Base-by-base conservation (phyloP, 2,329 filamentous ascomycete species). In the Ceratocystis colombiana region DNA sequence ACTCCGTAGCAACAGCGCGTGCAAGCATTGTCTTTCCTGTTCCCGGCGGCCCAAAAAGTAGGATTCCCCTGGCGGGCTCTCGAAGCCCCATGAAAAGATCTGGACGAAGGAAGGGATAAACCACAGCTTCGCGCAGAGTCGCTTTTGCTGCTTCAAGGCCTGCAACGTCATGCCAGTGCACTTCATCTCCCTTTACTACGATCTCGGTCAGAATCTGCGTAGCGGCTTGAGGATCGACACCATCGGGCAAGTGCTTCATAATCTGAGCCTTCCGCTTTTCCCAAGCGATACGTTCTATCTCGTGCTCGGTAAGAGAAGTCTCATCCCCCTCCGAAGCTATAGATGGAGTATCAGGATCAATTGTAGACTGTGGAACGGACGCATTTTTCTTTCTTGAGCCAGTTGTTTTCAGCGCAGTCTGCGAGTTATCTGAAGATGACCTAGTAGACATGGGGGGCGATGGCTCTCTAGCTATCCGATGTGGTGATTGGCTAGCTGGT, bases 11-110 rank as follows among this genome's bases (percentile, higher is more conserved):
- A 0, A 97, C 93, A 7, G 90, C 91, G 69, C 94, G 84, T 8
- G 94, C 94, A 46, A 99, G 79, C 94, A 99, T 99, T 0, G 94
- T 99, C 76, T 99, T 99, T 64, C 94, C 94, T 0, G 94, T 99
- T n/a, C 94, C 94, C 0, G 94, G 94, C 1, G 94, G 94, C 0
- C 94, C 94, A 73, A 99, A 99, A 1, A 99, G 80, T 1, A 99
- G 80, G 90, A 99, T 97, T 5, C 94, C 94, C 67, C 91, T 82
- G 15, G 94, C 93, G 22, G 94, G 94, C 73, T 99, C 94, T 48
- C 94, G 88, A 10, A 99, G 80, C 0, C 94, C 94, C 83, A 93
- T 94, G 77, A 99, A 99, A 1, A 99, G 78, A 75, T 99, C 94
- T 1, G 94, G 94, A 1, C 94, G 88, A 10, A 99, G 78, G 73